Evolutionary conservation across 148 eudicot species (phyloP).

Genomic region (Silene latifolia): DNA sequence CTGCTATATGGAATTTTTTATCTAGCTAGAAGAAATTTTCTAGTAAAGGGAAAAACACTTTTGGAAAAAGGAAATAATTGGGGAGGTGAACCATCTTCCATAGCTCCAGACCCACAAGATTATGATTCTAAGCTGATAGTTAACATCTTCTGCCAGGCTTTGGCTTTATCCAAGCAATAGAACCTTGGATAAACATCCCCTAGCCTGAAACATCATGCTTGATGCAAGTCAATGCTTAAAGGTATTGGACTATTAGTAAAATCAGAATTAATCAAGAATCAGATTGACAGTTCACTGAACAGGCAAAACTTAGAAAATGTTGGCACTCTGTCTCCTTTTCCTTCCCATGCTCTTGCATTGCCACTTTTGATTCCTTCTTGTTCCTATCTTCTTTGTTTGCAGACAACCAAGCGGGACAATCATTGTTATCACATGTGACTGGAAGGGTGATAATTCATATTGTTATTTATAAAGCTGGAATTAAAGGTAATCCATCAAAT

Average conservation of each 20-base stretch:
- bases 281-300: not conserved
- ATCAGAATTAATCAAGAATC: not conserved
- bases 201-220: not conserved
- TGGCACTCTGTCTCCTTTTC: not conserved
- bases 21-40: not conserved
- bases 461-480: slow-evolving; percentile 10
- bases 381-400: slow-evolving; percentile 29
- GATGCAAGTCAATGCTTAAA: not conserved
- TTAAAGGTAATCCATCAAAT: not conserved
- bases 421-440: slow-evolving; percentile 76
- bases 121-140: not conserved
- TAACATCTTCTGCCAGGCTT: not conserved
- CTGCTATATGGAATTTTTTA: not conserved
- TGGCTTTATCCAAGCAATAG: not conserved
- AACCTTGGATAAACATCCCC: not conserved
- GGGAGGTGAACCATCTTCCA: slow-evolving; percentile 1
- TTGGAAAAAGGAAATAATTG: not conserved
- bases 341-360: not conserved
- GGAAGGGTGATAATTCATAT: slow-evolving; percentile 60
- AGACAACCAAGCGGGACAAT: slow-evolving; percentile 83
- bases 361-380: not conserved
- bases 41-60: not conserved
- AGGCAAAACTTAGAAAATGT: not conserved
- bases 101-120: not conserved
- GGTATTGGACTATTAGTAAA: slow-evolving; percentile 8